Evolutionary conservation across 495 filamentous ascomycete species (phyloP).

Genomic region (Penicillium malachiteum): DNA sequence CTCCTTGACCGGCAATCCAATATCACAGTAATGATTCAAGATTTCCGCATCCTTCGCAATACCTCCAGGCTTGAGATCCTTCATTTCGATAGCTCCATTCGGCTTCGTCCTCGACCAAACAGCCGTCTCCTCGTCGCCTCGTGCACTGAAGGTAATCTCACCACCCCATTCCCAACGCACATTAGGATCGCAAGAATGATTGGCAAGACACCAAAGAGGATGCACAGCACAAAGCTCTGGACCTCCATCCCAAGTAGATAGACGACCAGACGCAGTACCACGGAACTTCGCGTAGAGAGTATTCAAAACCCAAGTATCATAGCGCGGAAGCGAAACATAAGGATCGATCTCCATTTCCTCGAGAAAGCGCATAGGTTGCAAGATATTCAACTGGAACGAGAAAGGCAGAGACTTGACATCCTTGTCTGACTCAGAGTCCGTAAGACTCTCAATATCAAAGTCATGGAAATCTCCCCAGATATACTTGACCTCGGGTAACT

Average conservation of each 20-base stretch:
- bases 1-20: slow-evolving; percentile 70
- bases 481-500: slow-evolving; percentile 81
- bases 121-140: slow-evolving; percentile 42
- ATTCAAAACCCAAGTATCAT: slow-evolving; percentile 92
- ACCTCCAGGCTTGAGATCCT: slow-evolving; percentile 39
- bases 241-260: slow-evolving; percentile 67
- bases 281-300: slow-evolving; percentile 92
- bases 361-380: slow-evolving; percentile 77
- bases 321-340: slow-evolving; percentile 60
- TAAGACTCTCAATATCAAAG: slow-evolving; percentile 15
- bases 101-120: slow-evolving; percentile 40
- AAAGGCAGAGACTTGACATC: slow-evolving; percentile 63
- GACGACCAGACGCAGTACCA: slow-evolving; percentile 81
- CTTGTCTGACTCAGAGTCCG: slow-evolving; percentile 6
- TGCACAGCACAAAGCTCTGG: slow-evolving; percentile 81
- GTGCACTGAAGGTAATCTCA: slow-evolving; percentile 66
- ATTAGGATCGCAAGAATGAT: slow-evolving; percentile 93
- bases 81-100: slow-evolving; percentile 18
- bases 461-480: slow-evolving; percentile 85
- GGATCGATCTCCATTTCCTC: slow-evolving; percentile 90
- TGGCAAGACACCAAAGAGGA: slow-evolving; percentile 76
- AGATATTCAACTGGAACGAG: slow-evolving; percentile 81
- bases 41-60: slow-evolving; percentile 80
- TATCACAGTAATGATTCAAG: slow-evolving; percentile 91
- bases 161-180: slow-evolving; percentile 93